Evolutionary conservation across 1,139 yeast species (phyloP), one percentile per base, ranked within the genome.

Genomic region (Kodamaea alishanica): DNA sequence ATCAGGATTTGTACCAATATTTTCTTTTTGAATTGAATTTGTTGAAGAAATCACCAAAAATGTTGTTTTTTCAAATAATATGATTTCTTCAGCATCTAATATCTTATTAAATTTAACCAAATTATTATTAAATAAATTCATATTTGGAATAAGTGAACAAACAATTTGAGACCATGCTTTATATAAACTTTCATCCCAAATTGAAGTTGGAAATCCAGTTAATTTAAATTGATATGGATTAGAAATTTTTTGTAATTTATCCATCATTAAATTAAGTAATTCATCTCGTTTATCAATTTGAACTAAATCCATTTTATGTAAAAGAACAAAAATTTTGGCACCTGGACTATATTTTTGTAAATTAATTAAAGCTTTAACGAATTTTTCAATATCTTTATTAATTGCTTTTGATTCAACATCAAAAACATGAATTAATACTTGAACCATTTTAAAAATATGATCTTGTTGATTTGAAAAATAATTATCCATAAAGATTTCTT

Each of bases 161-260:
- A 92, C 97, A 45, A 92, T 92, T 40, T 84, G 86, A 4, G 96
- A 86, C 99, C 99, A 92, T 0, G 98, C 98, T 60, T 85, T 87
- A 62, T 90, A 92, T 46, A 92, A 71, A 55, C 95, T 82, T 61
- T 92, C 98, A 62, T 92, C 97, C 98, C 98, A 92, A 43, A 92
- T 92, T 4, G 96, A 86, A 0, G 98, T 92, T 6, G 97, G 92
- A 57, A 89, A 90, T 6, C 97, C 97, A n/a, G 78, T 77, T 32
- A 89, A 68, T 41, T 79, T 71, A 63, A 88, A 89, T 33, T 86
- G 88, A 60, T 73, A 89, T 24, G 88, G 88, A 43, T 78, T 73
- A 8, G 96, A 84, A 11, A 87, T 84, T 42, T 79, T 81, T 49
- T 83, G 84, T 45, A 90, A 65, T 52, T 85, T 85, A 42, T 78